A percentile compares a stretch with the other conserved stretches of the same genome.
phyloP scores from a whole-genome alignment of 106 monocot genomes.

The Posidonia australis region DNA sequence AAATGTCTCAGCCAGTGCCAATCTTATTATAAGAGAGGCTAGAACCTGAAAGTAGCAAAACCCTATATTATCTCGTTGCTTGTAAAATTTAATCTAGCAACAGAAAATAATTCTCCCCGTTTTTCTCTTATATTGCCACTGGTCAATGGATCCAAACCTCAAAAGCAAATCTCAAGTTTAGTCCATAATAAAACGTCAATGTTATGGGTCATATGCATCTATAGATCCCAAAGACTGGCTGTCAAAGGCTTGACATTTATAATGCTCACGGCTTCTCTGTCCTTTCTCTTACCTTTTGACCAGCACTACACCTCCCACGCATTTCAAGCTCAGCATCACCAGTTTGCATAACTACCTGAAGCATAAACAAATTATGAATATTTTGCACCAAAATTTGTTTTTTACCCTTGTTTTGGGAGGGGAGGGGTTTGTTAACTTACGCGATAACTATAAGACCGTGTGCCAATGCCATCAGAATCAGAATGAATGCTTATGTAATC shows the following conservation, averaged over 20 bases:
- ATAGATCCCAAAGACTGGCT: too few relatives aligned
- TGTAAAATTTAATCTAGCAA: too few relatives aligned
- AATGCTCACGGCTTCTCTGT: neutral
- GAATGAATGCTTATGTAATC: slow-evolving; percentile 97
- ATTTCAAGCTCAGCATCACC: slow-evolving; percentile 98
- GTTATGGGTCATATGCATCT: too few relatives aligned
- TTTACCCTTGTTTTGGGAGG: neutral
- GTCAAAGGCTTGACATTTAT: too few relatives aligned
- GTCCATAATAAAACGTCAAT: too few relatives aligned
- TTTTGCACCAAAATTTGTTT: neutral
- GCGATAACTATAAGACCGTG: slow-evolving; percentile 90
- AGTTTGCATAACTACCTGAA: slow-evolving; percentile 96
- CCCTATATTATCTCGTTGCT: too few relatives aligned
- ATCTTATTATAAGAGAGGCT: slow-evolving; percentile 87
- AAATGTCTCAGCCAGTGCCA: slow-evolving; percentile 91
- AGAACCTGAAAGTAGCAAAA: slow-evolving; percentile 54
- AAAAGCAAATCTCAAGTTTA: too few relatives aligned
- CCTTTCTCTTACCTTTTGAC: slow-evolving; percentile 62
- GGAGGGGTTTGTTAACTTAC: slow-evolving; percentile 29
- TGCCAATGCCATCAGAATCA: slow-evolving; percentile 84
- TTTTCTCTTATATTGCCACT: too few relatives aligned
- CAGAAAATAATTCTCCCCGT: too few relatives aligned
- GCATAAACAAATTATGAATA: neutral
- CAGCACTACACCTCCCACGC: slow-evolving; percentile 98
- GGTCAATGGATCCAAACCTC: too few relatives aligned